Percentiles rank a stretch among this genome's conserved stretches.
phyloP scores from a whole-genome alignment of 2,329 filamentous ascomycete species.

The Fonsecaea nubica region DNA sequence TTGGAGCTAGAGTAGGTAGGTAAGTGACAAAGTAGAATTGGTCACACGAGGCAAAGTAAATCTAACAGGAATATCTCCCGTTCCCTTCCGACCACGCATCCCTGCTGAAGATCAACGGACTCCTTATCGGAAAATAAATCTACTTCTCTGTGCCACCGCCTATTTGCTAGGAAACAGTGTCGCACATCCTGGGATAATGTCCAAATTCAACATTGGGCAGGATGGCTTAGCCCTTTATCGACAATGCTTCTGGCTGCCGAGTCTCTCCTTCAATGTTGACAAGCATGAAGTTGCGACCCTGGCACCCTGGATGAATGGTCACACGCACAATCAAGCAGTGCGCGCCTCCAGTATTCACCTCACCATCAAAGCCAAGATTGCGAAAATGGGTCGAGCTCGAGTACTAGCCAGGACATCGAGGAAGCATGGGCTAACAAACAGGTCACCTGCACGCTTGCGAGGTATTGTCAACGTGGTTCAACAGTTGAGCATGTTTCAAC shows the following conservation, averaged over 20 bases:
- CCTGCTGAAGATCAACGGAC: constrained; percentile 10
- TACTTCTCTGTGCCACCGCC: neutral
- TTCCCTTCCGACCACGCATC: neutral
- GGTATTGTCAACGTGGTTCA: neutral
- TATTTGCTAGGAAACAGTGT: constrained; percentile 6
- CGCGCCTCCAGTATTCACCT: neutral
- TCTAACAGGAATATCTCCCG: neutral
- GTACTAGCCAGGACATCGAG: neutral
- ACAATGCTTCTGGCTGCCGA: neutral
- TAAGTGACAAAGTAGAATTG: neutral
- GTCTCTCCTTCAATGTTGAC: neutral
- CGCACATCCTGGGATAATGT: neutral
- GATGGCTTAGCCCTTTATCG: neutral
- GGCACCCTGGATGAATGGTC: neutral
- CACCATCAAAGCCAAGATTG: neutral
- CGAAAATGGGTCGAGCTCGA: neutral
- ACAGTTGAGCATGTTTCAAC: neutral
- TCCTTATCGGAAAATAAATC: constrained; percentile 3
- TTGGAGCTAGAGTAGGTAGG: neutral
- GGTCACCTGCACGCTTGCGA: neutral
- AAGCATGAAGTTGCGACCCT: neutral
- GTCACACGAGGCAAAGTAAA: neutral
- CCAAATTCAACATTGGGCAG: neutral
- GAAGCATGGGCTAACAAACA: neutral
- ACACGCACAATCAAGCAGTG: neutral